These are phyloP conservation scores for Ampelomyces quisqualis DNA, from an alignment of 2,329 filamentous ascomycete species.

Conservation along the genomic window DNA sequence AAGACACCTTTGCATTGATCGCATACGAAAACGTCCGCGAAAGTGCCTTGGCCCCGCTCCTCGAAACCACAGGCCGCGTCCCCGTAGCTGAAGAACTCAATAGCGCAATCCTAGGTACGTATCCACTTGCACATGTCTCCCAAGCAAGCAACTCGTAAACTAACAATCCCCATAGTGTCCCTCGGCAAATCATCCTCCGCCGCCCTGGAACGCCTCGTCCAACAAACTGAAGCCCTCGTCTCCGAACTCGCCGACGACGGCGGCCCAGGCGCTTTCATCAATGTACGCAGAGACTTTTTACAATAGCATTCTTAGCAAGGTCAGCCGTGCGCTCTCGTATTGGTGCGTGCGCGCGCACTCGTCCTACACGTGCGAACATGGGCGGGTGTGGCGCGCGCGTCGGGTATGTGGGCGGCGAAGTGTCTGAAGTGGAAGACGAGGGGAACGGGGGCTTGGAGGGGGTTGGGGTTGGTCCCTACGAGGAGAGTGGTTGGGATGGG, in stretches of 20 bases:
- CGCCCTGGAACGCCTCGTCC: conserved; percentile 79
- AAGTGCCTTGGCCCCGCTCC: conserved; percentile 73
- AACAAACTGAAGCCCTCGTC: conserved; percentile 84
- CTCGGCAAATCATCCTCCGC: conserved; percentile 86
- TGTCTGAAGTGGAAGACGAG: too few species aligned
- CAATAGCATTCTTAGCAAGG: conserved; percentile 18
- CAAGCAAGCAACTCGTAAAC: conserved; percentile 5
- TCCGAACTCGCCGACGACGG: conserved; percentile 78
- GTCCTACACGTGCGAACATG: too few species aligned
- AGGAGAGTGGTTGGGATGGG: too few species aligned
- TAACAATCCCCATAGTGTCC: conserved; percentile 63
- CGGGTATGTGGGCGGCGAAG: too few species aligned
- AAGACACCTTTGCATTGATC: conserved; percentile 84
- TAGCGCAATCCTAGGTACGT: conserved; percentile 78
- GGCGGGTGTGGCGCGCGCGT: too few species aligned
- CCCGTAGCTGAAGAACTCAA: conserved; percentile 91
- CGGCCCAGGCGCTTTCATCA: conserved; percentile 80
- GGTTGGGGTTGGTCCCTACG: too few species aligned
- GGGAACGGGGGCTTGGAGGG: too few species aligned
- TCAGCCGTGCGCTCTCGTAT: background rate
- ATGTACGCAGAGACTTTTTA: conserved; percentile 51
- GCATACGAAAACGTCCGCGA: conserved; percentile 81
- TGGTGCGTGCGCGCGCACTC: too few species aligned
- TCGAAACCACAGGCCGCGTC: conserved; percentile 73
- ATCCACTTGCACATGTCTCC: too few species aligned